Percentiles rank a stretch among this genome's conserved stretches.
Evolutionary conservation across 495 filamentous ascomycete species (phyloP).

Genomic region (Neurospora sp.): DNA sequence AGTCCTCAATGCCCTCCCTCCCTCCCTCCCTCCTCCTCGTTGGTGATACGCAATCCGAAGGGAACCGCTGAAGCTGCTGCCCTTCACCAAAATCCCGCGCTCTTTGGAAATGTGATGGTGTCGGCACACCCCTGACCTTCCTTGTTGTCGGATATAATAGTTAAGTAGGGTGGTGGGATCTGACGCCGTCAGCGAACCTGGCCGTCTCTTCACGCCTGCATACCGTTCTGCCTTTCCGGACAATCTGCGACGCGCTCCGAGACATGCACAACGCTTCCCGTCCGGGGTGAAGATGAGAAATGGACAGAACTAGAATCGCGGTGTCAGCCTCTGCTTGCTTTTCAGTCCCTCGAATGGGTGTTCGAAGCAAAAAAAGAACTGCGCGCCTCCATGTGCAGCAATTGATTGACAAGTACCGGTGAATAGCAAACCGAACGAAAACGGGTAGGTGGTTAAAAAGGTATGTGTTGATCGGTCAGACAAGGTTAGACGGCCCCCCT

Average conservation of each 20-base stretch:
- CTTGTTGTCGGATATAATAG: neutral
- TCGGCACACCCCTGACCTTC: neutral
- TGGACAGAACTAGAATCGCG: neutral
- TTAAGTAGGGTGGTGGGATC: neutral
- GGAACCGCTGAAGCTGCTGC: neutral
- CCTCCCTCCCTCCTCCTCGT: neutral
- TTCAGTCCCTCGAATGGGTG: neutral
- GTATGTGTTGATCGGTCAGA: neutral
- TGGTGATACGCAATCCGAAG: neutral
- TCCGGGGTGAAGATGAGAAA: neutral
- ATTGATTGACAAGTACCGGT: neutral
- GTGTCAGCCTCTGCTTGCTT: neutral
- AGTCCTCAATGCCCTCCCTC: conserved; percentile 4
- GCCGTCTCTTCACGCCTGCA: neutral
- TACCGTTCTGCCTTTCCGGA: neutral
- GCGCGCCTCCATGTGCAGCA: neutral
- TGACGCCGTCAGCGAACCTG: neutral
- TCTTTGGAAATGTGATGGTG: neutral
- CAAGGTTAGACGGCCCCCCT: neutral
- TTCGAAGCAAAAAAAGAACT: neutral
- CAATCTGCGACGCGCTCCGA: neutral
- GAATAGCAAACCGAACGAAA: neutral
- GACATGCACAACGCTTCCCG: neutral
- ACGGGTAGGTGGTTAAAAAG: neutral
- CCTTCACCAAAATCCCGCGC: neutral